These are phyloP conservation scores for Globisporangium paddicum DNA, from an alignment of 352 stramenopile genomes.

Conservation along the genomic window DNA sequence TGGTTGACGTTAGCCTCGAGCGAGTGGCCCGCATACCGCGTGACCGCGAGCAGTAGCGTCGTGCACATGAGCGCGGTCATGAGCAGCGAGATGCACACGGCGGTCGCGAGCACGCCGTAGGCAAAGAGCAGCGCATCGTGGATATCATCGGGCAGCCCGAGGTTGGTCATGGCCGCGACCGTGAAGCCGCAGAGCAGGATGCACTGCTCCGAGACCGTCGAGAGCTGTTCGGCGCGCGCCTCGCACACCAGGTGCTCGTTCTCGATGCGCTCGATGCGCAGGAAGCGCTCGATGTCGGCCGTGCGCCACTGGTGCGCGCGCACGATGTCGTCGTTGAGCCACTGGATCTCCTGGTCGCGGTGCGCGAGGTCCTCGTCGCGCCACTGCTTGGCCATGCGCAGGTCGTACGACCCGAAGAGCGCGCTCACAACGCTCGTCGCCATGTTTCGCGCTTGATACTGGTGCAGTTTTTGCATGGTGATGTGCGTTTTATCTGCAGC, in stretches of 20 bases:
- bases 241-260: conserved; percentile 60
- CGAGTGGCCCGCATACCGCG: conserved; percentile 47
- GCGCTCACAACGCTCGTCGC: conserved; percentile 51
- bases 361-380: conserved; percentile 61
- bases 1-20: conserved; percentile 49
- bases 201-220: conserved; percentile 62
- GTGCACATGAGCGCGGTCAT: conserved; percentile 64
- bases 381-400: conserved; percentile 74
- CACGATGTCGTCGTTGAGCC: conserved; percentile 71
- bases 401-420: conserved; percentile 76
- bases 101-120: conserved; percentile 39
- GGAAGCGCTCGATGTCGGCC: conserved; percentile 61
- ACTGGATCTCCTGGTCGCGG: conserved; percentile 72
- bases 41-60: conserved; percentile 61
- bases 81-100: conserved; percentile 55
- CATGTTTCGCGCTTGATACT: conserved; percentile 23
- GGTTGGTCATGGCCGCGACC: conserved; percentile 59
- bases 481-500: too few species aligned
- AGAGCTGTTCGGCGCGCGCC: conserved; percentile 64
- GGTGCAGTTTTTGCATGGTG: too few species aligned
- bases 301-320: conserved; percentile 61
- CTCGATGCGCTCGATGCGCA: conserved; percentile 58
- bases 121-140: conserved; percentile 29
- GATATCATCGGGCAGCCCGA: conserved; percentile 35
- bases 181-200: conserved; percentile 67